Percentiles rank a stretch among this genome's conserved stretches.
phyloP scores from a whole-genome alignment of 2,329 filamentous ascomycete genomes.

The Zymoseptoria ardabiliae region DNA sequence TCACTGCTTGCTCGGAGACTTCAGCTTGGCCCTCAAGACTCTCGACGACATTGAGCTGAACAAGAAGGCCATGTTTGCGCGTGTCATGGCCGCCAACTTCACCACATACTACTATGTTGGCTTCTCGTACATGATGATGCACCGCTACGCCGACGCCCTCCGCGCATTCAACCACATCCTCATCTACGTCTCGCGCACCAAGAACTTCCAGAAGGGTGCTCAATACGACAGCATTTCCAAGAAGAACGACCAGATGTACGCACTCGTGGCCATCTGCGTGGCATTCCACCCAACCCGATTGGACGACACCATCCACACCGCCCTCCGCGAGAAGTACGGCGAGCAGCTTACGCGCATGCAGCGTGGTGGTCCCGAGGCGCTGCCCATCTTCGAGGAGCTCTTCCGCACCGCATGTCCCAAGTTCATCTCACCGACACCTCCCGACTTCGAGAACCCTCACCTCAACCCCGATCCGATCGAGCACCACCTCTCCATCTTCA shows the following conservation, averaged over 20 bases:
- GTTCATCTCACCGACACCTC: conserved; percentile 95
- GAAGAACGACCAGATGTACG: conserved; percentile 99
- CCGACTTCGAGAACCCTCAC: conserved; percentile 95
- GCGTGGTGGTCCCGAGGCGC: conserved; percentile 87
- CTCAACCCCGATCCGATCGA: conserved; percentile 95
- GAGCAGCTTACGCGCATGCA: conserved; percentile 97
- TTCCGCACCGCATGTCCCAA: conserved; percentile 98
- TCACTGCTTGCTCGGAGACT: conserved; percentile 93
- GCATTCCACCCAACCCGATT: conserved; percentile 95
- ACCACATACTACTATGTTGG: conserved; percentile 99
- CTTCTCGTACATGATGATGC: conserved; percentile 99
- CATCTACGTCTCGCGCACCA: conserved; percentile 95
- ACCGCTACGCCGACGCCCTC: conserved; percentile 97
- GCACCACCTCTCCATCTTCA: conserved; percentile 95
- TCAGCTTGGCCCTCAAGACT: conserved; percentile 95
- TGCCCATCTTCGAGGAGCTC: conserved; percentile 96
- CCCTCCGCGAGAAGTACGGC: conserved; percentile 96
- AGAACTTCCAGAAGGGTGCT: conserved; percentile 99
- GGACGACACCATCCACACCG: conserved; percentile 98
- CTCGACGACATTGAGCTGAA: conserved; percentile 99
- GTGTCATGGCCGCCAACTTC: conserved; percentile 99
- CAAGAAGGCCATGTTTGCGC: conserved; percentile 99
- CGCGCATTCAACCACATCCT: conserved; percentile 99
- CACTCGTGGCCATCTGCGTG: conserved; percentile 95
- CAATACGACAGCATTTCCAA: conserved; percentile 98